Conservation (phyloP, 192 early-diverging fungal genomes). For the Mortierella hygrophila region DNA sequence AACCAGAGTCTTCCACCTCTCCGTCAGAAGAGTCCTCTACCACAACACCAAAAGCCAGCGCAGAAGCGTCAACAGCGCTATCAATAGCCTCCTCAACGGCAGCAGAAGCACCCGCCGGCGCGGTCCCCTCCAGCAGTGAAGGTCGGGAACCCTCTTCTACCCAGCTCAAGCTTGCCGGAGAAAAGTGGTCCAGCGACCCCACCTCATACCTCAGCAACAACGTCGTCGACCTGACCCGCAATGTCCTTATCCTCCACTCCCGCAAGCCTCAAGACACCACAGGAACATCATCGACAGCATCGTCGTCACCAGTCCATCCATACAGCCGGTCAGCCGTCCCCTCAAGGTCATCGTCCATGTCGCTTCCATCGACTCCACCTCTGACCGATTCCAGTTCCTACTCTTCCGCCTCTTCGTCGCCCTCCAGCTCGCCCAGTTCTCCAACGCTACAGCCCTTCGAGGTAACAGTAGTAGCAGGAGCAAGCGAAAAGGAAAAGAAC, state of each 20-base stretch:
- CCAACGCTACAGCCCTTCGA: constrained; percentile 13
- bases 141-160: constrained; percentile 1
- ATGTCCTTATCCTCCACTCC: constrained; percentile 50
- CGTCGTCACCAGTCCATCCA: constrained; percentile 21
- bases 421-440: constrained; percentile 32
- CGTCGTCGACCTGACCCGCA: constrained; percentile 46
- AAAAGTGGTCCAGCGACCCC: constrained; percentile 52
- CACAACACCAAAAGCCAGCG: not conserved
- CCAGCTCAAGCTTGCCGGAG: constrained; percentile 26
- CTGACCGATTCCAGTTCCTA: constrained; percentile 27
- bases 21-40: not conserved
- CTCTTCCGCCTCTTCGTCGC: constrained; percentile 45
- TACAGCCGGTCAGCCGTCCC: constrained; percentile 15
- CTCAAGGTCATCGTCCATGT: constrained; percentile 30
- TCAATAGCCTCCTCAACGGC: not conserved
- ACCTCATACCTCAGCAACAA: constrained; percentile 38
- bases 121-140: not conserved
- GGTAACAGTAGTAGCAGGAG: not conserved
- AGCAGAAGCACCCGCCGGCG: not conserved
- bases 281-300: constrained; percentile 2
- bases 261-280: constrained; percentile 40
- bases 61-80: not conserved
- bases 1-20: not conserved
- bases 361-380: constrained; percentile 38
- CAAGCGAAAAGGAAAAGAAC: constrained; percentile 16